Conservation (phyloP, 768 basidiomycete species). For the Podaxis sp. region DNA sequence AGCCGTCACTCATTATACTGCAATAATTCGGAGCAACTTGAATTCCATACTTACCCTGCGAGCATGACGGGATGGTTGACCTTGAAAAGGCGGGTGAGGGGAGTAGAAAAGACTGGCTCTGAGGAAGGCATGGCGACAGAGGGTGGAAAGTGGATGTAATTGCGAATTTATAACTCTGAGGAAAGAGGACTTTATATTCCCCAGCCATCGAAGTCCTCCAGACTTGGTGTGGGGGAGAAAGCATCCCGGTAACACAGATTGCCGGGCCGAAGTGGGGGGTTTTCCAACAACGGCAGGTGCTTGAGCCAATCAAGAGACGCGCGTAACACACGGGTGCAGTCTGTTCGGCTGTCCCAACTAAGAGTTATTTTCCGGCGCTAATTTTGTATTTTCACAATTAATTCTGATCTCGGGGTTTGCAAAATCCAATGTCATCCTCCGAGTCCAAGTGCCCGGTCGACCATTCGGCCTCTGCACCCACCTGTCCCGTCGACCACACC, state of each 20-base stretch:
- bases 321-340: slow-evolving; percentile 5
- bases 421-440: slow-evolving; percentile 27
- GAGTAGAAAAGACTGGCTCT: slow-evolving; percentile 63
- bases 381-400: slow-evolving; percentile 9
- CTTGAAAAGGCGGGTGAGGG: slow-evolving; percentile 72
- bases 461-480: slow-evolving; percentile 32
- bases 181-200: not conserved
- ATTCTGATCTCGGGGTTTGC: not conserved
- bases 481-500: slow-evolving; percentile 70
- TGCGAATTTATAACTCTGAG: not conserved
- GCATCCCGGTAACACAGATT: slow-evolving; percentile 2
- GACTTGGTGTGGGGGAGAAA: slow-evolving; percentile 1
- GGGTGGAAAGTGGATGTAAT: slow-evolving; percentile 9
- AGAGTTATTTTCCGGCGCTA: not conserved
- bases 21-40: not conserved
- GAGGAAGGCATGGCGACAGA: slow-evolving; percentile 62
- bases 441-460: slow-evolving; percentile 48
- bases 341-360: not conserved
- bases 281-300: not conserved
- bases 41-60: slow-evolving; percentile 50
- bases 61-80: slow-evolving; percentile 86
- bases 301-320: not conserved
- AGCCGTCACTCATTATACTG: not conserved
- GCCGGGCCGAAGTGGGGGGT: not conserved
- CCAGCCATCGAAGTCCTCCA: not conserved